Conservation (phyloP, 352 stramenopile genomes). For the Phytopythium chamaehyphon region DNA sequence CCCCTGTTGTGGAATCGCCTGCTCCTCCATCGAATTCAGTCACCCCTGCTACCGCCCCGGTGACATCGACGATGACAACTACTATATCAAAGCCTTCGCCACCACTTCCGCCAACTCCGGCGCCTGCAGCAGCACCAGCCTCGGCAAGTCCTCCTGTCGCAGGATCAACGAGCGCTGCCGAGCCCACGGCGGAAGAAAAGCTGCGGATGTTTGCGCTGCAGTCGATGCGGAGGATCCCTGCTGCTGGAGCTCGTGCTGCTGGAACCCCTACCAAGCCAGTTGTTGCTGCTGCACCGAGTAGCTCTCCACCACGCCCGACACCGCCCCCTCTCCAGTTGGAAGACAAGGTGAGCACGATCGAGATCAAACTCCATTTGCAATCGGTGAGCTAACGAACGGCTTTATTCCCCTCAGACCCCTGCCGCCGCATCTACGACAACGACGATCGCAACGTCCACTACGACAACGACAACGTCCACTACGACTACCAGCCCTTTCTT, state of each 20-base stretch:
- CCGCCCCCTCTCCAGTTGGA: slow-evolving; percentile 2
- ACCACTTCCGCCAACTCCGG: not conserved
- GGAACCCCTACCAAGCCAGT: slow-evolving; percentile 19
- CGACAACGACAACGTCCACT: slow-evolving; percentile 8
- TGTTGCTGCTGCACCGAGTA: slow-evolving; percentile 12
- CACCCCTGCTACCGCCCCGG: not conserved
- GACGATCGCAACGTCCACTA: slow-evolving; percentile 5
- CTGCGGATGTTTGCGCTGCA: slow-evolving; percentile 58
- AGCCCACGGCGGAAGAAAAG: slow-evolving; percentile 48
- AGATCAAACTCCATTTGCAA: not conserved
- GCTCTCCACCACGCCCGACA: slow-evolving; percentile 8
- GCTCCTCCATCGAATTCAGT: not conserved
- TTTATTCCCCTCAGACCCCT: not conserved
- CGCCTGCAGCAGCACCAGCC: slow-evolving; percentile 5
- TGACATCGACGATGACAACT: not conserved
- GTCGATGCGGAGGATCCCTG: slow-evolving; percentile 61
- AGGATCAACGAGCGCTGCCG: slow-evolving; percentile 8
- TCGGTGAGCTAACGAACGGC: too few relatives aligned
- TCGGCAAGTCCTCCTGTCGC: slow-evolving; percentile 9
- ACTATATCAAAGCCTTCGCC: not conserved
- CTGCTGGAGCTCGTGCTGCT: slow-evolving; percentile 17
- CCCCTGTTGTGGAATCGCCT: not conserved
- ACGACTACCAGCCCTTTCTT: slow-evolving; percentile 24
- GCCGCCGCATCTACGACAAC: not conserved
- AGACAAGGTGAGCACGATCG: not conserved